A percentile compares a stretch with the other conserved stretches of the same genome.
Conservation (phyloP, 495 filamentous ascomycete genomes). For the Penicillium odoratum region DNA sequence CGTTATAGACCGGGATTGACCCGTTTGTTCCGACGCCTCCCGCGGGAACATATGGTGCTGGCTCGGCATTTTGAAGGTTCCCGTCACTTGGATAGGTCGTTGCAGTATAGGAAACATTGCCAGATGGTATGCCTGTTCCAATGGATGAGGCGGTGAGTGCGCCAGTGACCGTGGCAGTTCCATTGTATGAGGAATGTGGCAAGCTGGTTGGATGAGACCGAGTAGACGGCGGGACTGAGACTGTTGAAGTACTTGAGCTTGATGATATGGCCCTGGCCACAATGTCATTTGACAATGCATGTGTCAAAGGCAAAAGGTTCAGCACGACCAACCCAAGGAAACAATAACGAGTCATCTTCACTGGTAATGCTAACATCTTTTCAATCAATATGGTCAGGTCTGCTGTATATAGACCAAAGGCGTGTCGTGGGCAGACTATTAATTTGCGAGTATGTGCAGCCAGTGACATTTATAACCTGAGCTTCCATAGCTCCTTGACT, state of each 20-base stretch:
- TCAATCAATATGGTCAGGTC: neutral
- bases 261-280: neutral
- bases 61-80: constrained; percentile 60
- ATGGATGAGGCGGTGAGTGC: constrained; percentile 53
- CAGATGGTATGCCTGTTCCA: constrained; percentile 49
- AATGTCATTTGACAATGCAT: constrained; percentile 10
- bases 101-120: constrained; percentile 47
- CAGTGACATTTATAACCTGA: neutral
- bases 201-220: constrained; percentile 27
- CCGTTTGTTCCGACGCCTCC: constrained; percentile 85
- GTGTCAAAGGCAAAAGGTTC: constrained; percentile 19
- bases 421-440: neutral
- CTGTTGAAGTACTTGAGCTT: neutral
- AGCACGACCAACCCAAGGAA: constrained; percentile 15
- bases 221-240: constrained; percentile 18
- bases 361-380: neutral
- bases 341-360: constrained; percentile 15
- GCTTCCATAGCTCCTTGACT: neutral
- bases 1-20: constrained; percentile 67
- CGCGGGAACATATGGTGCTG: constrained; percentile 70
- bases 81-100: constrained; percentile 70
- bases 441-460: neutral
- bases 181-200: constrained; percentile 57
- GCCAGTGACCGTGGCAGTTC: constrained; percentile 57
- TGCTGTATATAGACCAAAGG: neutral